Base-by-base conservation (phyloP, 306 rosid species). In the Rosa multiflora region DNA sequence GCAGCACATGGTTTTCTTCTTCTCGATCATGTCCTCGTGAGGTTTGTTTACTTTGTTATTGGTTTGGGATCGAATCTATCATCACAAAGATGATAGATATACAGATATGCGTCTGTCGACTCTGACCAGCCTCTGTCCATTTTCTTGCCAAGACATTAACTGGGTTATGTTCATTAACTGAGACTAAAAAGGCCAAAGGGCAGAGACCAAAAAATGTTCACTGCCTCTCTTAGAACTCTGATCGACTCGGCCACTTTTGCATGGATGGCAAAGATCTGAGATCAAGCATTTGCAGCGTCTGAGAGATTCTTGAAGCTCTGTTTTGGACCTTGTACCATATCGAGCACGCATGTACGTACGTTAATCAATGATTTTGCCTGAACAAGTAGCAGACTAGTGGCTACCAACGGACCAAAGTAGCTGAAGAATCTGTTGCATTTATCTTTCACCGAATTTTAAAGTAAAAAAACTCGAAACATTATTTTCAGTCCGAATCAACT, bases 1-100 rank as follows among this genome's bases (percentile, higher is more conserved):
- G 67, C 51, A 55, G 39, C 78, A 75, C 70, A 75, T 58, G 78
- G 56, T 43, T 43, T n/a, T 42, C 67, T 61, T 20, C 73, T 20
- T 37, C 70, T 17, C 14, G 14, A 39, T 67, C 70, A 32, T 63
- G 69, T 11, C 44, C 70, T 64, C 70, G 35, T 64, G 43, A 14
- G n/a, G 44, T 39, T 13, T 17, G 71, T 32, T 23, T 23, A 23
- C 26, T 23, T 23, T 23, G 26, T 23, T 67, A 48, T 67, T 21
- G 55, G 55, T 64, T 15, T 15, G 21, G 10, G 70, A 37, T 66
- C 48, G 44, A 67, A 67, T 37, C 23, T 39, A 39, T 67, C 70
- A 4, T 67, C 46, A 3, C 3, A 15, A 4, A 4, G 70, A 37
- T 37, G 23, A 15, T 37, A 29, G 40, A 10, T 39, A 39, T 43